Percentiles rank a stretch among this genome's conserved stretches.
phyloP scores from a whole-genome alignment of 768 basidiomycete genomes.

The Boletus pseudo-olivaceus region DNA sequence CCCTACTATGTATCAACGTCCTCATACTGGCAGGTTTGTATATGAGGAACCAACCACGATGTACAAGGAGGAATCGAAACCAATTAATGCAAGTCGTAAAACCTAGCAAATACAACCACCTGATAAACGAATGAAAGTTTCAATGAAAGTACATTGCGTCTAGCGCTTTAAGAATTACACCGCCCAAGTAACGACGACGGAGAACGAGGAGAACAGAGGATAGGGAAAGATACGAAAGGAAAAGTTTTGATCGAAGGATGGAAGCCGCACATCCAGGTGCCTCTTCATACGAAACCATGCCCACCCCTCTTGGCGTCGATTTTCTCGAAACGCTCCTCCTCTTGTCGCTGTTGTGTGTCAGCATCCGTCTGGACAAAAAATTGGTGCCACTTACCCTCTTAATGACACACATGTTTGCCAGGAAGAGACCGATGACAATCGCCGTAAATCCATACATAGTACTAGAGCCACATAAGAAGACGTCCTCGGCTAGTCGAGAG shows the following conservation, averaged over 20 bases:
- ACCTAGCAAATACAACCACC: neutral
- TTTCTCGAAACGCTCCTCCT: constrained; percentile 80
- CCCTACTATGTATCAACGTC: neutral
- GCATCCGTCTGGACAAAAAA: neutral
- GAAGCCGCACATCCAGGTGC: neutral
- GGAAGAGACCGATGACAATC: constrained; percentile 67
- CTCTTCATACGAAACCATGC: constrained; percentile 71
- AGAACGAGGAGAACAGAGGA: neutral
- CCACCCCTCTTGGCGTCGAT: constrained; percentile 90
- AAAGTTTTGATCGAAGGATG: neutral
- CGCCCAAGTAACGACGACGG: neutral
- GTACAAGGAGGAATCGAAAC: neutral
- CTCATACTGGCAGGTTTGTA: neutral
- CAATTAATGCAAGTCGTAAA: neutral
- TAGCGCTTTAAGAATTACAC: neutral
- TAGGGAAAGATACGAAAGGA: neutral
- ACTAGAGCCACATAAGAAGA: constrained; percentile 27
- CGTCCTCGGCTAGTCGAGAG: neutral
- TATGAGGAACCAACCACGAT: neutral
- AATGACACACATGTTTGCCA: constrained; percentile 84
- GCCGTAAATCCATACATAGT: constrained; percentile 83
- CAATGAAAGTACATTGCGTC: neutral
- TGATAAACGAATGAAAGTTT: neutral
- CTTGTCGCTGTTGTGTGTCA: constrained; percentile 54
- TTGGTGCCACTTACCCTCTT: constrained; percentile 50